Evolutionary conservation across 768 basidiomycete species (phyloP), one percentile per base, ranked within the genome.

Genomic region (Melanogaster broomeanus): DNA sequence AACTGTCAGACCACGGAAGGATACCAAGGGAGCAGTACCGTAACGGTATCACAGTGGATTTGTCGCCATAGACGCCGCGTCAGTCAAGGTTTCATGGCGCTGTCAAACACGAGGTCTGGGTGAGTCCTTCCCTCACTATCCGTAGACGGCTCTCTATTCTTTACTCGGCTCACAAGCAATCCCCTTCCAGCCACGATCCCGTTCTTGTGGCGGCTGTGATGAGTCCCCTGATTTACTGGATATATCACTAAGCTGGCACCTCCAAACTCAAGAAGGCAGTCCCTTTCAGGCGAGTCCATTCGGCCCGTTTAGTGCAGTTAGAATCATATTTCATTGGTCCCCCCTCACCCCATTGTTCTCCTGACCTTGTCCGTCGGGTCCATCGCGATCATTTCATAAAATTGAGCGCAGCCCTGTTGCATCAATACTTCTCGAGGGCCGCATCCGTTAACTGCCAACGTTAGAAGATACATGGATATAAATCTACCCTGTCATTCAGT

Each of bases 21-120:
- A 48, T 55, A 54, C 49, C 53, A 68, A 61, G 68, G 58, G 54
- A 66, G 57, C 52, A 54, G 49, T 65, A 50, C 66, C 59, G 63
- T 66, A 67, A 58, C 19, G 27, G 57, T 63, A 16, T 52, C 47
- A 30, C 52, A 53, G 61, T 58, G 53, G 55, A 31, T 46, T 56
- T 52, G 63, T 67, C 64, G 61, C 68, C 53, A 59, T 59, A 67
- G 49, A 59, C 56, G 55, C 64, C 58, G 53, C 58, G 49, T 69
- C 68, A 66, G 37, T 48, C 64, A 66, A 67, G 66, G 69, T 68
- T 68, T 68, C 68, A 66, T 67, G 60, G 55, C 57, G 59, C 57
- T 56, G 67, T 61, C 62, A 58, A n/a, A 67, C 67, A 69, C 45
- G 67, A 60, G 69, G 61, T 42, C 53, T 49, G 59, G 64, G 67